Base-by-base conservation (phyloP, 2,329 filamentous ascomycete species). In the Diaporthe nobilis region DNA sequence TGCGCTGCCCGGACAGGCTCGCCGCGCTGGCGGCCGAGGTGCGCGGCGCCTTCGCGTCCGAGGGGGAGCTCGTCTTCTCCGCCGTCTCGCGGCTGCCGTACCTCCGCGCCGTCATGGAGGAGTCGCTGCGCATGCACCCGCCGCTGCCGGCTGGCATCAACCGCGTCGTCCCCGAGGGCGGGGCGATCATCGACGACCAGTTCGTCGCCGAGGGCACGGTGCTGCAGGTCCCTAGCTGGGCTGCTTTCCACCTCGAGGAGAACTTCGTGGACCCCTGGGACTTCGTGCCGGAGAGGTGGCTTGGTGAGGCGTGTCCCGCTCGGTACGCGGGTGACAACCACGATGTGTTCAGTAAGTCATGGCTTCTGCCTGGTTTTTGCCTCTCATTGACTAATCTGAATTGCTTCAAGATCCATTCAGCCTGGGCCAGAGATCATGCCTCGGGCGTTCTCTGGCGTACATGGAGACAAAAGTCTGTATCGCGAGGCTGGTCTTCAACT, bases 231-330 rank as follows among this genome's bases (percentile, higher is more conserved):
- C 79, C 77, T 63, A 70, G 79, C 9, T 77, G 74, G 74, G 72
- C 76, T 42, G 78, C 80, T 1, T 81, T 80, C 20, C 82, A 82
- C 58, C 78, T 78, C 22, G 73, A 77, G 9, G 34, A 71, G 10
- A 80, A 83, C 74, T 84, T 83, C 58, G 73, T 75, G 13, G 74
- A 79, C 10, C 80, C 82, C 3, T 55, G 78, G 47, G 70, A 77
- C 1, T 84, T 84, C 58, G 75, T 79, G 10, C 83, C 83, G 0
- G 82, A 84, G 73, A 77, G 83, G 9, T 84, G 83, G 82, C 70
- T 84, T 22, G 79, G 79, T 34, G 61, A 67, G 42, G 47, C 53
- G 44, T 71, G 74, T 15, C 72, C 74, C 13, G 70, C 37, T 34
- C 61, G 76, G 37, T 77, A 72, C 39, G 61, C 42, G 9, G 49